Percentiles rank a stretch among this genome's conserved stretches.
phyloP scores from a whole-genome alignment of 306 rosid genomes.

The Sphenostylis stenocarpa region DNA sequence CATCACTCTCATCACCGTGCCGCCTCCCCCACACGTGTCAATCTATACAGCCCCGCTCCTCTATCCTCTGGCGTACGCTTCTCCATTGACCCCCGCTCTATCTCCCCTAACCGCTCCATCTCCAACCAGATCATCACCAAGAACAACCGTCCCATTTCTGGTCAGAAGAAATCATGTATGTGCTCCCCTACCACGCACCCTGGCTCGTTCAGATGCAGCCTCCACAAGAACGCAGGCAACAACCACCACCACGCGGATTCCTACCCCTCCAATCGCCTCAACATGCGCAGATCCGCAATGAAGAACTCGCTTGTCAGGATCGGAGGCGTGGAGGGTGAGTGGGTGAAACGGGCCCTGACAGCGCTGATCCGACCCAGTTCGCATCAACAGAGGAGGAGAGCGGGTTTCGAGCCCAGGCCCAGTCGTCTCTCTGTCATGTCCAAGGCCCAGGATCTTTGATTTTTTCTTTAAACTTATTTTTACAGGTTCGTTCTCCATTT shows the following conservation, averaged over 20 bases:
- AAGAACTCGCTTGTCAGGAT: slow-evolving; percentile 87
- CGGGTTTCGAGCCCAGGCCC: slow-evolving; percentile 63
- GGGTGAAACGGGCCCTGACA: slow-evolving; percentile 85
- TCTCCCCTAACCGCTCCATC: slow-evolving; percentile 77
- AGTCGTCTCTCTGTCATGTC: slow-evolving; percentile 81
- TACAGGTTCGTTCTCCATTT: slow-evolving; percentile 49
- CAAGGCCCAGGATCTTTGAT: slow-evolving; percentile 53
- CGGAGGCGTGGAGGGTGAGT: slow-evolving; percentile 92
- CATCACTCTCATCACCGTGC: slow-evolving; percentile 58
- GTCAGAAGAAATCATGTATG: slow-evolving; percentile 74
- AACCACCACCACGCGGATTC: slow-evolving; percentile 32
- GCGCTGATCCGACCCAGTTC: slow-evolving; percentile 91
- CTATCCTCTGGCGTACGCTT: slow-evolving; percentile 65
- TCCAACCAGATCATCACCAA: slow-evolving; percentile 57
- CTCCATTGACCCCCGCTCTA: slow-evolving; percentile 71
- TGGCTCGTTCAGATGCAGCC: slow-evolving; percentile 89
- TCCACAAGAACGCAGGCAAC: slow-evolving; percentile 56
- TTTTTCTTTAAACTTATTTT: background rate
- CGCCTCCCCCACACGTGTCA: slow-evolving; percentile 87
- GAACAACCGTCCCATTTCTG: slow-evolving; percentile 54
- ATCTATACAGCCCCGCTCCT: slow-evolving; percentile 44
- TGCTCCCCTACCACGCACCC: slow-evolving; percentile 94
- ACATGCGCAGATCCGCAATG: slow-evolving; percentile 98
- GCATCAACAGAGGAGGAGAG: slow-evolving; percentile 77
- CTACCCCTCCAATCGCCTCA: slow-evolving; percentile 58